Conservation (phyloP, 2,329 filamentous ascomycete genomes). For the Ophiostoma novo-ulmi region DNA sequence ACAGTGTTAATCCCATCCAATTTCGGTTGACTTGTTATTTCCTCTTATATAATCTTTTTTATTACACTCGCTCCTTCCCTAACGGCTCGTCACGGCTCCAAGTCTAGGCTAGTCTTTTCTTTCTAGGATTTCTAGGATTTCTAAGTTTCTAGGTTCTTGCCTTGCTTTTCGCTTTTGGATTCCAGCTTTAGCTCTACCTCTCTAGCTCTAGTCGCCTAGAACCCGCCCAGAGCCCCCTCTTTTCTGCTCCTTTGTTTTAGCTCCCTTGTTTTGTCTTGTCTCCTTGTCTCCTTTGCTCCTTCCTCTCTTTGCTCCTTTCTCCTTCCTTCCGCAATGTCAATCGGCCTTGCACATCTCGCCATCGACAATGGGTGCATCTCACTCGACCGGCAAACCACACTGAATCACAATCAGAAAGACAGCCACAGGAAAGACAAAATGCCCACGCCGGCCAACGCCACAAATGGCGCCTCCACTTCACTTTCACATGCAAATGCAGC, state of each 20-base stretch:
- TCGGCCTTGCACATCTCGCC: slow-evolving; percentile 19
- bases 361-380: slow-evolving; percentile 23
- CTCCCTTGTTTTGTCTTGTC: neutral
- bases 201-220: neutral
- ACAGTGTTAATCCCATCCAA: neutral
- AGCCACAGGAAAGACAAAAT: neutral
- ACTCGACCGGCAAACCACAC: slow-evolving; percentile 22
- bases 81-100: neutral
- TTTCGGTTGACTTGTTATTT: neutral
- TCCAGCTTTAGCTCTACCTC: neutral
- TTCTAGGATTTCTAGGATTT: no score
- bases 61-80: neutral
- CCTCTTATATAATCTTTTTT: neutral
- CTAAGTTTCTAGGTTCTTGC: neutral
- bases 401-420: slow-evolving; percentile 13
- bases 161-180: neutral
- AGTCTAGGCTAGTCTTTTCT: no score
- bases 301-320: neutral
- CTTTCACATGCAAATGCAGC: slow-evolving; percentile 20
- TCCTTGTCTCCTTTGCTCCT: neutral
- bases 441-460: slow-evolving; percentile 3
- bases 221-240: slow-evolving; percentile 8
- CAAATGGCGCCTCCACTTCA: slow-evolving; percentile 16
- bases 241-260: slow-evolving; percentile 2
- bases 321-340: slow-evolving; percentile 8